Base-by-base conservation (phyloP, 495 filamentous ascomycete species). In the Daldinia loculata region DNA sequence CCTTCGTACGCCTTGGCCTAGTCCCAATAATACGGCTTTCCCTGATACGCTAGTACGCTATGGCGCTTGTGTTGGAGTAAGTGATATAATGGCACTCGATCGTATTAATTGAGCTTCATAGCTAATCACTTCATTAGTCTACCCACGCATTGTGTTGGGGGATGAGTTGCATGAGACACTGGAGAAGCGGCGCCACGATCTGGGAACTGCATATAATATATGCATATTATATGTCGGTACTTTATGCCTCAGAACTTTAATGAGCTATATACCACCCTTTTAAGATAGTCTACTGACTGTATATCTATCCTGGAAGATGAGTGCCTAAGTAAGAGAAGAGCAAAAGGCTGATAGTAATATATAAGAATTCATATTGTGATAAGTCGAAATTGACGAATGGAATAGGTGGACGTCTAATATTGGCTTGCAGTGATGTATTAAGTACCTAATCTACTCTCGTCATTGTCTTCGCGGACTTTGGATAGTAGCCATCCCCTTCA, bases 1-100 rank as follows among this genome's bases (percentile, higher is more conserved):
- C 69, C 69, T 71, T 24, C 69, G 69, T 27, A 58, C 69, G 22
- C 52, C 69, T n/a, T 71, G 51, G 48, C 62, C 69, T 8, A 34
- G 17, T 17, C 36, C 51, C 1, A 60, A 60, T 15, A 59, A 27
- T n/a, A 57, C 45, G 14, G 8, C 29, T 4, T 71, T 71, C 58
- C 69, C 69, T 58, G 52, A 66, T 30, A 66, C 63, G 14, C 24
- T 71, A 1, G 29, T 53, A 22, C 62, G 63, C 32, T 71, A 71
- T 32, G 56, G 32, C 0, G 19, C 57, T 45, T 71, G 69, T 17
- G 41, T 66, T 55, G 69, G 69, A 14, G 69, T 71, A 55, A 58
- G 69, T 71, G 6, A 34, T 55, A 27, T 24, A 4, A 58, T 30
- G 8, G 29, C 22, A 41, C 22, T 11, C 26, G 5, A 24, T n/a